Evolutionary conservation across 2,329 filamentous ascomycete species (phyloP).

Genomic region (Alternaria metachromatica): DNA sequence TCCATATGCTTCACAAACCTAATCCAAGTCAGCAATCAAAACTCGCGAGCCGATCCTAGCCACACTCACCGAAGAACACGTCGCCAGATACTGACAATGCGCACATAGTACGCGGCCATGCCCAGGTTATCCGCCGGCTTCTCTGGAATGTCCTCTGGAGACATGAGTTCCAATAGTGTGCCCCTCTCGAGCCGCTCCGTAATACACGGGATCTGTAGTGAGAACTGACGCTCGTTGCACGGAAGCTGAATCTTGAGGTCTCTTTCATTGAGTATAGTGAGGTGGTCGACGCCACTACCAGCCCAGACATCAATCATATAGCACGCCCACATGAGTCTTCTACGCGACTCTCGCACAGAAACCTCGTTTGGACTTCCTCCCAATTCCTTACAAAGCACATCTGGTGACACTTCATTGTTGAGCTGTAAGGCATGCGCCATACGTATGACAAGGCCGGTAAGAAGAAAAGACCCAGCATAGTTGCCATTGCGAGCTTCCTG

Average conservation of each 20-base stretch:
- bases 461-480: constrained; percentile 41
- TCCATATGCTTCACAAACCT: constrained; percentile 44
- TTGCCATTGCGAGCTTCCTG: constrained; percentile 42
- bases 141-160: constrained; percentile 32
- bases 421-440: constrained; percentile 44
- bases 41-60: neutral
- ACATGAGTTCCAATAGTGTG: constrained; percentile 33
- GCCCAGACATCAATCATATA: constrained; percentile 47
- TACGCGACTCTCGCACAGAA: constrained; percentile 37
- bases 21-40: neutral
- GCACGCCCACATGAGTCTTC: constrained; percentile 45
- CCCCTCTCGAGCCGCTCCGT: constrained; percentile 37
- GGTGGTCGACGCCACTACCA: constrained; percentile 42
- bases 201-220: constrained; percentile 39
- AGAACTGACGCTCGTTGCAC: constrained; percentile 42
- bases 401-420: constrained; percentile 38
- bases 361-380: constrained; percentile 36
- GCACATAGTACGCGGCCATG: constrained; percentile 42
- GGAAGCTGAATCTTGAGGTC: constrained; percentile 44
- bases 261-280: constrained; percentile 42
- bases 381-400: constrained; percentile 37
- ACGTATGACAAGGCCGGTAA: constrained; percentile 40
- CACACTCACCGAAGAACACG: constrained; percentile 34
- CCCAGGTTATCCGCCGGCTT: constrained; percentile 41
- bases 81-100: constrained; percentile 43